These are phyloP conservation scores for Diplotaxis tenuifolia DNA, from an alignment of 345 rosid genomes.

Conservation along the genomic window DNA sequence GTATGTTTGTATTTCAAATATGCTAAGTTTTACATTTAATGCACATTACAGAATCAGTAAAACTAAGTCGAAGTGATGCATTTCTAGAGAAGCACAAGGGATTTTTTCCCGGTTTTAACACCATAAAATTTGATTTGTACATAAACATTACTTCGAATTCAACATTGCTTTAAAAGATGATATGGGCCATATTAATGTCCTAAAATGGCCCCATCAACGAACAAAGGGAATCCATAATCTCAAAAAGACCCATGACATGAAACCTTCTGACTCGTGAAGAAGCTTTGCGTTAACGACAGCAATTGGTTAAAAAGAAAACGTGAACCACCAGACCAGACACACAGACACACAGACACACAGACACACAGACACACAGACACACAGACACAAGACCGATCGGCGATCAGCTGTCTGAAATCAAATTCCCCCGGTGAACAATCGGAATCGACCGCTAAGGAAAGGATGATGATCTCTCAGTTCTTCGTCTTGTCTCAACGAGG, in stretches of 20 bases:
- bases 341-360: background rate
- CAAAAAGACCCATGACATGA: background rate
- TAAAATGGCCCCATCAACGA: background rate
- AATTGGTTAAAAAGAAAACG: constrained; percentile 11
- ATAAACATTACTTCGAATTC: background rate
- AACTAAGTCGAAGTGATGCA: background rate
- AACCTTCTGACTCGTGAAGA: constrained; percentile 1
- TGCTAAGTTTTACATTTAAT: background rate
- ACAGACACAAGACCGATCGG: constrained; percentile 18
- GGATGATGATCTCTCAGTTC: constrained; percentile 88
- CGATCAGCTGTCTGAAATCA: constrained; percentile 14
- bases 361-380: background rate
- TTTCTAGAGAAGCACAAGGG: background rate
- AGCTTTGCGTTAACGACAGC: constrained; percentile 12
- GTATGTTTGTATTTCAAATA: background rate
- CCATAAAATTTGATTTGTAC: background rate
- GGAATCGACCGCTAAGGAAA: background rate
- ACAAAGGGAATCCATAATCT: background rate
- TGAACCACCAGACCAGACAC: constrained; percentile 9
- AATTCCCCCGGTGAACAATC: constrained; percentile 3
- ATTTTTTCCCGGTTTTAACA: too few species aligned
- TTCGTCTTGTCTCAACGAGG: constrained; percentile 95
- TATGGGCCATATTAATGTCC: background rate
- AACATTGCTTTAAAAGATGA: background rate
- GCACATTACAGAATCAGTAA: background rate